A percentile compares a stretch with the other conserved stretches of the same genome.
Conservation (phyloP, 2,329 filamentous ascomycete genomes). For the Aspergillus fumigatiaffinis region DNA sequence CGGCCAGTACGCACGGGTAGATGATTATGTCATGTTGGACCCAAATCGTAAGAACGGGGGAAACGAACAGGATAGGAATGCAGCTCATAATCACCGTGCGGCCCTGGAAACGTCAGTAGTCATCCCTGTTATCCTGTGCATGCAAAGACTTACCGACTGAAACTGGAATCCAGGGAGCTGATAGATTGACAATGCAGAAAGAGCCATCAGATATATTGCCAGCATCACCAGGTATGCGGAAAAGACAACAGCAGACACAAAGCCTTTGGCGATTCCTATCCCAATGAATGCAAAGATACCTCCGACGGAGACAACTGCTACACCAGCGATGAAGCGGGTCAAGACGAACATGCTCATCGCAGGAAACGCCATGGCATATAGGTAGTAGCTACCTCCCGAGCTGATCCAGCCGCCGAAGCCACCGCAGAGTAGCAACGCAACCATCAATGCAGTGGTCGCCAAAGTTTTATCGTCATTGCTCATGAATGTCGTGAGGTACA, state of each 20-base stretch:
- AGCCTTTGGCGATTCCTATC: slow-evolving; percentile 44
- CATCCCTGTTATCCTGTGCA: neutral
- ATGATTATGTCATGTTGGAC: slow-evolving; percentile 52
- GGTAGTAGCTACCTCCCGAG: slow-evolving; percentile 60
- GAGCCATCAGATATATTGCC: slow-evolving; percentile 57
- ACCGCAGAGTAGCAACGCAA: slow-evolving; percentile 56
- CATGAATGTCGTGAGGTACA: slow-evolving; percentile 61
- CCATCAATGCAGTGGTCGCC: slow-evolving; percentile 57
- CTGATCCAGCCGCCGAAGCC: slow-evolving; percentile 62
- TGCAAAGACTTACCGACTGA: slow-evolving; percentile 39
- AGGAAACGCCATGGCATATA: slow-evolving; percentile 54
- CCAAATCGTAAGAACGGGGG: slow-evolving; percentile 55
- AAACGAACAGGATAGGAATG: slow-evolving; percentile 54
- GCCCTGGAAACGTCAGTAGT: slow-evolving; percentile 16
- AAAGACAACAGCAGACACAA: slow-evolving; percentile 52
- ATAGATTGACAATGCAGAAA: slow-evolving; percentile 48
- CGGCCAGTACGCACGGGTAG: slow-evolving; percentile 53
- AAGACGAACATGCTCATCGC: slow-evolving; percentile 54
- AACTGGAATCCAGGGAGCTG: slow-evolving; percentile 53
- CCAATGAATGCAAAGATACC: slow-evolving; percentile 51
- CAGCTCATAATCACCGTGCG: slow-evolving; percentile 53
- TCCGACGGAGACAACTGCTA: slow-evolving; percentile 49
- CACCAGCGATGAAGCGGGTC: slow-evolving; percentile 48
- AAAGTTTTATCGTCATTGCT: slow-evolving; percentile 44
- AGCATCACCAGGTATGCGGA: slow-evolving; percentile 56